Percentiles rank a stretch among this genome's conserved stretches.
These are phyloP conservation scores for Zygosaccharomyces sapae DNA, from an alignment of 1,139 yeast species.

Conservation along the genomic window DNA sequence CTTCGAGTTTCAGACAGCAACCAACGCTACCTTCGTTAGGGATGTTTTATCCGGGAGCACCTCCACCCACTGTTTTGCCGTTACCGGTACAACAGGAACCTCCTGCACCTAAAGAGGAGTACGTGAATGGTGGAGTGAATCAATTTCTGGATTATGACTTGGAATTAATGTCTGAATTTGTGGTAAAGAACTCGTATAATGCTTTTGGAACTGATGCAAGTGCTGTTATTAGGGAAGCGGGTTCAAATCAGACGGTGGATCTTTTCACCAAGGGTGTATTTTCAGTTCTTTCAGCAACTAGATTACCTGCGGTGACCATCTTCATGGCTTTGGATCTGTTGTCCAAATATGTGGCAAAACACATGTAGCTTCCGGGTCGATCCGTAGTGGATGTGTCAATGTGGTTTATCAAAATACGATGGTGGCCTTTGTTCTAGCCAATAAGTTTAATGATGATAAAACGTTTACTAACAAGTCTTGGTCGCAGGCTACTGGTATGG, in stretches of 20 bases:
- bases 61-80: slow-evolving; percentile 18
- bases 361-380: slow-evolving; percentile 30
- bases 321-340: slow-evolving; percentile 75
- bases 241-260: slow-evolving; percentile 41
- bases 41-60: slow-evolving; percentile 16
- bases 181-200: slow-evolving; percentile 50
- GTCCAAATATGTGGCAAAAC: slow-evolving; percentile 40
- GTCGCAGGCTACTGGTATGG: slow-evolving; percentile 91
- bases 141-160: slow-evolving; percentile 75
- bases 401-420: slow-evolving; percentile 62
- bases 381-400: slow-evolving; percentile 36
- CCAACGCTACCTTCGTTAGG: slow-evolving; percentile 24
- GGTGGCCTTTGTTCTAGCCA: slow-evolving; percentile 74
- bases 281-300: slow-evolving; percentile 79
- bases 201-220: slow-evolving; percentile 49
- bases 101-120: slow-evolving; percentile 16
- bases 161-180: slow-evolving; percentile 69
- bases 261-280: slow-evolving; percentile 58
- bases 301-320: slow-evolving; percentile 79
- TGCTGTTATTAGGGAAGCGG: slow-evolving; percentile 17
- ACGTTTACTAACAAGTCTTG: slow-evolving; percentile 93
- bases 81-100: slow-evolving; percentile 12
- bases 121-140: slow-evolving; percentile 67
- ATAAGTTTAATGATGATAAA: slow-evolving; percentile 93
- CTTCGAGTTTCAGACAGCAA: slow-evolving; percentile 16